Conservation (phyloP, 371 early-diverging fungal genomes). For the Mucor indicus region DNA sequence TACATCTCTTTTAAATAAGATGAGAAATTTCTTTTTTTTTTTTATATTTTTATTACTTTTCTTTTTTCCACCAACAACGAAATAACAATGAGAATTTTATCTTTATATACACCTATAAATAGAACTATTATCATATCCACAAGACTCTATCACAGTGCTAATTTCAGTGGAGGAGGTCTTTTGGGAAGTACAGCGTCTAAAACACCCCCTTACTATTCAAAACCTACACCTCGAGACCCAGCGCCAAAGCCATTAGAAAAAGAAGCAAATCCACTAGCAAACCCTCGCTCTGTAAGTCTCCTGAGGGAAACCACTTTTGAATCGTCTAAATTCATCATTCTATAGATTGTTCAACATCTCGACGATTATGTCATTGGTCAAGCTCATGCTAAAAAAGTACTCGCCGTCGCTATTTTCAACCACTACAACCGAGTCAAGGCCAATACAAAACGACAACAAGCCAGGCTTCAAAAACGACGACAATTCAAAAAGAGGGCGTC, state of each 20-base stretch:
- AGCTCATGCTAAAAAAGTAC: conserved; percentile 73
- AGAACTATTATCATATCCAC: too few species aligned
- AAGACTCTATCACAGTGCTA: conserved; percentile 24
- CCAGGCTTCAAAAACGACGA: conserved; percentile 12
- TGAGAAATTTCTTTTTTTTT: too few species aligned
- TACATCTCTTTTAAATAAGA: too few species aligned
- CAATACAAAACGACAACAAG: conserved; percentile 47
- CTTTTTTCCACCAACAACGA: too few species aligned
- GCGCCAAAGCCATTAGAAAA: conserved; percentile 1
- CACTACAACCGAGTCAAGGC: conserved; percentile 79
- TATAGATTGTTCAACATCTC: conserved; percentile 74
- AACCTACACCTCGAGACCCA: too few species aligned
- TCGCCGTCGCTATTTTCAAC: conserved; percentile 84
- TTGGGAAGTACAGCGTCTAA: conserved; percentile 14
- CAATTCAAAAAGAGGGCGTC: conserved; percentile 4
- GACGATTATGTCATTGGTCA: conserved; percentile 89
- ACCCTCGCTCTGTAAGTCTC: conserved; percentile 25
- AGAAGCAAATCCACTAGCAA: conserved; percentile 9
- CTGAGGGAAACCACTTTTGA: too few species aligned
- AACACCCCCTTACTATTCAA: not conserved
- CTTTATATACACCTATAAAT: too few species aligned
- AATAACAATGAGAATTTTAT: too few species aligned
- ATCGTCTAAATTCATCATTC: too few species aligned
- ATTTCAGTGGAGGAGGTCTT: conserved; percentile 18
- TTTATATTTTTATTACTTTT: too few species aligned